Percentiles rank a stretch among this genome's conserved stretches.
Conservation (phyloP, 129 eudicot species). For the Helianthus tuberosus region DNA sequence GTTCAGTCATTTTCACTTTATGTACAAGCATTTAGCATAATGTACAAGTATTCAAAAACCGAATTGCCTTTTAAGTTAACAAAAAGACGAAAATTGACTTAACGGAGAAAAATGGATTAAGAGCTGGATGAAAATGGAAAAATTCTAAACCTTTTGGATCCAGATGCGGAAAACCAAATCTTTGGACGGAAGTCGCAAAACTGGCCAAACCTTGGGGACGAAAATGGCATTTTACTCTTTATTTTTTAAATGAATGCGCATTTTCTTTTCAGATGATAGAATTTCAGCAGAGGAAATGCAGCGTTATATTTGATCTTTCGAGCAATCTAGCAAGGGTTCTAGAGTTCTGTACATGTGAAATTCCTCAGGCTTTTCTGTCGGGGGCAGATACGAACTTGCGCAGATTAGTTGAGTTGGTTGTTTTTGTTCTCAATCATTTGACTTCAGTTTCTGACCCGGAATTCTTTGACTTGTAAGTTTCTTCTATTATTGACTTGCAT, state of each 20-base stretch:
- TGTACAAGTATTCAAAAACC: no score
- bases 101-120: no score
- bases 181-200: no score
- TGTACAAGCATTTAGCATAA: no score
- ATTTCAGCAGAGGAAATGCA: conserved; percentile 84
- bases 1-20: no score
- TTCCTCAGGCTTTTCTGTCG: conserved; percentile 83
- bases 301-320: conserved; percentile 87
- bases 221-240: no score
- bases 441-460: conserved; percentile 77
- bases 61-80: no score
- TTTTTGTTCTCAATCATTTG: conserved; percentile 83
- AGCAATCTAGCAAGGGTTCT: conserved; percentile 95
- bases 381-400: conserved; percentile 88
- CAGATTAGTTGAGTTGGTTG: conserved; percentile 84
- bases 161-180: no score
- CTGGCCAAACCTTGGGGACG: no score
- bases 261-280: conserved; percentile 62
- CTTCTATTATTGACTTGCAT: background rate
- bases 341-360: conserved; percentile 84
- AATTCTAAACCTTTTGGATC: no score
- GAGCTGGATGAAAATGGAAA: no score
- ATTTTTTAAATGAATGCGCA: background rate
- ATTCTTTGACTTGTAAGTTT: conserved; percentile 79
- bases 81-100: no score